A percentile compares a stretch with the other conserved stretches of the same genome.
Conservation (phyloP, 257 asterid genomes). For the Przewalskia tangutica region DNA sequence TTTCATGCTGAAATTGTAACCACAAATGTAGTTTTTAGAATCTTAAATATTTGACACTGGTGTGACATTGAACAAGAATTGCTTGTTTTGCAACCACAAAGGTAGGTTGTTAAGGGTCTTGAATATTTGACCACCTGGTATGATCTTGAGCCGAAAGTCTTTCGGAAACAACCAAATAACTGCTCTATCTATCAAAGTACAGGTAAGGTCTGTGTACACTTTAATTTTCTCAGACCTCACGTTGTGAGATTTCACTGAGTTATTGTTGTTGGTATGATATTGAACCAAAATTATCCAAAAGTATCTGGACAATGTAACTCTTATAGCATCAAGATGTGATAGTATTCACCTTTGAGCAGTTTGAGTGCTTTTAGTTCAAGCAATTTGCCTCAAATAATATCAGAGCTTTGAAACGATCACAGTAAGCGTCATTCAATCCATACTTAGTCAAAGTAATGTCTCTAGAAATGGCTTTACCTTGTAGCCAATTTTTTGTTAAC, state of each 20-base stretch:
- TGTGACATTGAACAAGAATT: neutral
- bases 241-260: too few species aligned
- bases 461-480: neutral
- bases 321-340: neutral
- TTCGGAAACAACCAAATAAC: too few species aligned
- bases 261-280: too few species aligned
- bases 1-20: neutral
- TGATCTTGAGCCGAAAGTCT: too few species aligned
- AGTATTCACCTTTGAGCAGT: neutral
- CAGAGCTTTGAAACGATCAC: neutral
- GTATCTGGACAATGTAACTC: neutral
- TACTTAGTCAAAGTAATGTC: neutral
- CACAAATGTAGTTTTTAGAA: too few species aligned
- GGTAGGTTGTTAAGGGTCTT: neutral
- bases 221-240: too few species aligned
- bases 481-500: neutral
- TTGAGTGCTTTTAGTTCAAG: neutral
- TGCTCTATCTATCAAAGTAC: too few species aligned
- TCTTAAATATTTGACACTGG: too few species aligned
- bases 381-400: neutral
- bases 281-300: too few species aligned
- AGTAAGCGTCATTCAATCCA: neutral
- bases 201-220: too few species aligned
- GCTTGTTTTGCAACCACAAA: neutral
- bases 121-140: neutral